Percentiles rank a stretch among this genome's conserved stretches.
These are phyloP conservation scores for Rhizophora mangle DNA, from an alignment of 345 rosid species.

Conservation along the genomic window DNA sequence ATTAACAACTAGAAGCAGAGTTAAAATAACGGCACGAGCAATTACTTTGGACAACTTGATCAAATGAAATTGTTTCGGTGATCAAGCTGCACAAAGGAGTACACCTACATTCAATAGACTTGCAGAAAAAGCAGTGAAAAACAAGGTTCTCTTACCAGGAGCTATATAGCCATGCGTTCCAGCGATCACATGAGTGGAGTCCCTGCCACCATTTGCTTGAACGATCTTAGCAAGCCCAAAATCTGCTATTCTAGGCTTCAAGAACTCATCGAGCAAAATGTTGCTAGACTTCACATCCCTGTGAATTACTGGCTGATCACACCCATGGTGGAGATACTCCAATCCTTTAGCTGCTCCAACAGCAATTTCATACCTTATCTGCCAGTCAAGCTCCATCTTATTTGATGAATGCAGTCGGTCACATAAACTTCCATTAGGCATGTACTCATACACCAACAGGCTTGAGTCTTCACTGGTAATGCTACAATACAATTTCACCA, in stretches of 20 bases:
- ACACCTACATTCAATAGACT: not conserved
- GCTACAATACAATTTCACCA: slow-evolving; percentile 89
- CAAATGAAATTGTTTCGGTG: too few species aligned
- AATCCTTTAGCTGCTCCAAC: slow-evolving; percentile 84
- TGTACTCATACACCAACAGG: slow-evolving; percentile 82
- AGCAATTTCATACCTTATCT: slow-evolving; percentile 71
- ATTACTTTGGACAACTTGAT: not conserved
- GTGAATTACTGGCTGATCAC: slow-evolving; percentile 67
- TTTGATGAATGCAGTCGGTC: slow-evolving; percentile 62
- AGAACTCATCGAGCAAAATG: slow-evolving; percentile 70
- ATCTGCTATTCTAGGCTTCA: slow-evolving; percentile 83
- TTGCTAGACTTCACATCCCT: slow-evolving; percentile 87
- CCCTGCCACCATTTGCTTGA: slow-evolving; percentile 44
- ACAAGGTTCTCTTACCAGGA: slow-evolving; percentile 54
- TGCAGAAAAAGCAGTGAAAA: not conserved
- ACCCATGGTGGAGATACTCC: slow-evolving; percentile 87
- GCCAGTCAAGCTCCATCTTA: slow-evolving; percentile 82
- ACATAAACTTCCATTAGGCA: slow-evolving; percentile 93
- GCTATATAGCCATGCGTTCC: slow-evolving; percentile 97
- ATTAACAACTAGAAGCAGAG: not conserved
- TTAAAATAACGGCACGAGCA: not conserved
- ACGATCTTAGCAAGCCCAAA: slow-evolving; percentile 93
- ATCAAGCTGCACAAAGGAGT: too few species aligned
- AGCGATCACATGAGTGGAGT: slow-evolving; percentile 68
- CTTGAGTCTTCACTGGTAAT: slow-evolving; percentile 90